Conservation (phyloP, 371 early-diverging fungal genomes). For the Rhizopus delemar region DNA sequence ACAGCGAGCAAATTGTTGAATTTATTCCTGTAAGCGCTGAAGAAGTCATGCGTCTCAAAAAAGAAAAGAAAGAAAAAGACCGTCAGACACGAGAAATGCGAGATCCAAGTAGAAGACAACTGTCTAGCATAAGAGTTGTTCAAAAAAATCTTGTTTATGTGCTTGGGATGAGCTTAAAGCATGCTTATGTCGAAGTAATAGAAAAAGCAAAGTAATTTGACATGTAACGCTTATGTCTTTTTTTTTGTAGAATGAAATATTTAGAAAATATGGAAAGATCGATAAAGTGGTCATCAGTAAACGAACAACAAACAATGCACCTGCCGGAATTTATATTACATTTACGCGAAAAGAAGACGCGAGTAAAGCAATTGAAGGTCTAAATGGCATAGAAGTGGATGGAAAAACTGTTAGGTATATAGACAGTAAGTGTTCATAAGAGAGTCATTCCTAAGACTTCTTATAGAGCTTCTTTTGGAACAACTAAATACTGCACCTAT, state of each 20-base stretch:
- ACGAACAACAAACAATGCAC: constrained; percentile 49
- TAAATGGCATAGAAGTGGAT: constrained; percentile 88
- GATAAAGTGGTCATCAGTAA: constrained; percentile 83
- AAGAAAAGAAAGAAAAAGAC: constrained; percentile 88
- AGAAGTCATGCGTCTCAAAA: constrained; percentile 70
- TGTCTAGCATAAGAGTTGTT: constrained; percentile 90
- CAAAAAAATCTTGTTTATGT: constrained; percentile 97
- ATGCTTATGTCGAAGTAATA: constrained; percentile 84
- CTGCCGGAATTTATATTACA: constrained; percentile 88
- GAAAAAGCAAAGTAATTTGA: too few species aligned
- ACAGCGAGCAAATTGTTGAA: constrained; percentile 87
- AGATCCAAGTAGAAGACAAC: constrained; percentile 81
- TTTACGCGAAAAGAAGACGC: constrained; percentile 90
- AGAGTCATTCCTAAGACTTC: too few species aligned
- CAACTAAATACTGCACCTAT: constrained; percentile 89
- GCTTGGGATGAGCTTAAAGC: constrained; percentile 82
- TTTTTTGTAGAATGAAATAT: constrained; percentile 77
- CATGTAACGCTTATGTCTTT: not conserved
- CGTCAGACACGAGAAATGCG: constrained; percentile 87
- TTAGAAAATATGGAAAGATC: constrained; percentile 96
- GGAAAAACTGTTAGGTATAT: constrained; percentile 74
- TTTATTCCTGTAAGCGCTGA: constrained; percentile 88
- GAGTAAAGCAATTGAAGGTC: constrained; percentile 81
- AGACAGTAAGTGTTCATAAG: too few species aligned
- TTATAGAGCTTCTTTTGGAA: constrained; percentile 79